Base-by-base conservation (phyloP, 768 basidiomycete genomes). In the Xerocomellus amylosporus region DNA sequence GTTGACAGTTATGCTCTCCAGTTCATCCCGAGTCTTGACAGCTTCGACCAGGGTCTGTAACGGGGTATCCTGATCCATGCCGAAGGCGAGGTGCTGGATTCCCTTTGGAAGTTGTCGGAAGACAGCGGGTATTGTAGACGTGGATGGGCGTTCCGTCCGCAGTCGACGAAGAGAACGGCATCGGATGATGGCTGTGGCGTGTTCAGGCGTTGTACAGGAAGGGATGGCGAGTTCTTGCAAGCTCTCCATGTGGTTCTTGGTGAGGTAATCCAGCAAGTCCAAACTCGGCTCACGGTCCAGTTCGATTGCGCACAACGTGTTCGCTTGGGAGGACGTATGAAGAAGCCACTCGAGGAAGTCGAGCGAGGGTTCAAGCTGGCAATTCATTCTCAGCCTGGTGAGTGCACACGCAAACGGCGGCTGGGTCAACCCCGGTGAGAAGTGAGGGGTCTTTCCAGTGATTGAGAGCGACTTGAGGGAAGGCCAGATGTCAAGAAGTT, bases 271-370 rank as follows among this genome's bases (percentile, higher is more conserved):
- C 45, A 90, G 73, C 45, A 85, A 60, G 14, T 80, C 76, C 8
- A 69, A 54, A 40, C 79, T 76, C 2, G 86, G 85, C 56, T 87
- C 82, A 53, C 85, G 77, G 47, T 80, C 80, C 51, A 88, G 73
- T 51, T 85, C 81, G 51, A 89, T 73, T 30, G 73, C 68, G 51
- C 74, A 75, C 43, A 87, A 74, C 56, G 71, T 71, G 22, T 56
- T 62, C n/a, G 75, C 74, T 41, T 66, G 67, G 22, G 69, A 59
- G 33, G 86, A 85, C 53, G 80, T 75, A 61, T 81, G 78, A 24
- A 88, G 81, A 52, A 90, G 80, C 88, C 87, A 88, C 36, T 78
- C 74, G 60, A 87, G 71, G 68, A 88, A 84, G 34, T 85, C 83
- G 43, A 80, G 64, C 3, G 83, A 78, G 20, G 86, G 84, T 8